phyloP scores from a whole-genome alignment of 2,329 filamentous ascomycete species.

The Knufia petricola region DNA sequence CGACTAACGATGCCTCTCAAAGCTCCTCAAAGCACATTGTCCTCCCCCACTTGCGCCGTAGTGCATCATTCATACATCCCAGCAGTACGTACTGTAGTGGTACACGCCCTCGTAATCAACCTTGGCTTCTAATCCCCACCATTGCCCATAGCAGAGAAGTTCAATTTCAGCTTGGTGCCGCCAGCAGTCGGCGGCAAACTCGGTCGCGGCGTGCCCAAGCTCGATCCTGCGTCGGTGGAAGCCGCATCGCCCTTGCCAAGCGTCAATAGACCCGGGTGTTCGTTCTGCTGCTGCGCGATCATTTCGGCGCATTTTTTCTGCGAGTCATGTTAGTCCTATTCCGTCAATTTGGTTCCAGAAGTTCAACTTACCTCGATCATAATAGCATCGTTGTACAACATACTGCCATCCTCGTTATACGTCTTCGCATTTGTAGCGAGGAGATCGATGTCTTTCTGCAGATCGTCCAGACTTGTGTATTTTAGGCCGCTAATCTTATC shows the following conservation, averaged over 20 bases:
- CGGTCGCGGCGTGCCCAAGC: slow-evolving; percentile 53
- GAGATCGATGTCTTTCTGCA: slow-evolving; percentile 71
- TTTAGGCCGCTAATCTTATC: slow-evolving; percentile 94
- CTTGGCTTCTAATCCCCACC: slow-evolving; percentile 17
- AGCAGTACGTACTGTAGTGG: no score
- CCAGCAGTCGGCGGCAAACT: slow-evolving; percentile 37
- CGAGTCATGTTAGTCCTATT: slow-evolving; percentile 9
- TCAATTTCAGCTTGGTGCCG: slow-evolving; percentile 60
- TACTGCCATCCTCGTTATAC: slow-evolving; percentile 92
- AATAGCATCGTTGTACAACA: slow-evolving; percentile 86
- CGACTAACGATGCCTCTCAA: no score
- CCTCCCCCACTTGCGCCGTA: no score
- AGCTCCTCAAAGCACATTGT: no score
- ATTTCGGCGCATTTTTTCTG: slow-evolving; percentile 23
- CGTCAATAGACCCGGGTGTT: slow-evolving; percentile 43
- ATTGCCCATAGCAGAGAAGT: slow-evolving; percentile 38
- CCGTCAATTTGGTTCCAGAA: not conserved
- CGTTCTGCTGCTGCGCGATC: slow-evolving; percentile 20
- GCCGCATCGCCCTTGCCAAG: slow-evolving; percentile 42
- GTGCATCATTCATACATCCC: no score
- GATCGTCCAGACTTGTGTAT: slow-evolving; percentile 69
- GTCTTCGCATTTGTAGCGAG: slow-evolving; percentile 86
- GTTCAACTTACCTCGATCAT: slow-evolving; percentile 63
- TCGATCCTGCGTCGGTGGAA: slow-evolving; percentile 41
- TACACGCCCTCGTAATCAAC: no score